phyloP scores from a whole-genome alignment of 768 basidiomycete species.

The Nidula microcarpa region DNA sequence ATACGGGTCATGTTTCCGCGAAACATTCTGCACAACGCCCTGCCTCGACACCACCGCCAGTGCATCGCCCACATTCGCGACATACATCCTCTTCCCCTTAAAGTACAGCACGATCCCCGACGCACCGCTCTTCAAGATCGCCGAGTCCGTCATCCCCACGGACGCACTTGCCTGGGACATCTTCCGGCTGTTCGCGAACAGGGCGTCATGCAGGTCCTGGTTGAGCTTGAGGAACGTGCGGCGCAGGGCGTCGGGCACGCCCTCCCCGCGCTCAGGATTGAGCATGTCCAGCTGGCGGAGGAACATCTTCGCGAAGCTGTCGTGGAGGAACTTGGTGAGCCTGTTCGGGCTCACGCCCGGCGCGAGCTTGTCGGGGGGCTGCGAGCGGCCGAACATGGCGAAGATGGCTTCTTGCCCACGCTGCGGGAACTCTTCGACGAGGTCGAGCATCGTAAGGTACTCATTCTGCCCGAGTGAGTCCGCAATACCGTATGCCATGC shows the following conservation, averaged over 20 bases:
- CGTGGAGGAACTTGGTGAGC: constrained; percentile 81
- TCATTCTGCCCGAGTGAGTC: constrained; percentile 84
- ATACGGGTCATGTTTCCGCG: constrained; percentile 85
- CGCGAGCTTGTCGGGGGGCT: constrained; percentile 35
- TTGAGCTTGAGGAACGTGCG: constrained; percentile 88
- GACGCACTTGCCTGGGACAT: constrained; percentile 38
- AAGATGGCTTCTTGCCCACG: constrained; percentile 82
- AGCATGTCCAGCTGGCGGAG: constrained; percentile 50
- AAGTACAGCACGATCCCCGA: constrained; percentile 88
- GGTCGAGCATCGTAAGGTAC: constrained; percentile 84
- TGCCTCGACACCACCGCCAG: constrained; percentile 82
- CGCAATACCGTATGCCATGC: constrained; percentile 95
- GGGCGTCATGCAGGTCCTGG: constrained; percentile 68
- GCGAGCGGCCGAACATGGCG: constrained; percentile 89
- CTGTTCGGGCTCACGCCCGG: constrained; percentile 56
- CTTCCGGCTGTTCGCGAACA: constrained; percentile 58
- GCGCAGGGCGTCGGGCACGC: constrained; percentile 73
- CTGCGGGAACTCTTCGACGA: constrained; percentile 84
- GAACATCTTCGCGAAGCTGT: constrained; percentile 70
- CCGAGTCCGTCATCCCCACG: constrained; percentile 43
- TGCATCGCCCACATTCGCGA: constrained; percentile 87
- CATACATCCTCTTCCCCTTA: constrained; percentile 71
- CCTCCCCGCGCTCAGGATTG: constrained; percentile 26
- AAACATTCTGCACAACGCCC: constrained; percentile 70
- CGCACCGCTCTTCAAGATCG: constrained; percentile 66